Percentiles rank a stretch among this genome's conserved stretches.
Conservation (phyloP, 2,329 filamentous ascomycete species). For the Hymenoscyphus fraxineus region DNA sequence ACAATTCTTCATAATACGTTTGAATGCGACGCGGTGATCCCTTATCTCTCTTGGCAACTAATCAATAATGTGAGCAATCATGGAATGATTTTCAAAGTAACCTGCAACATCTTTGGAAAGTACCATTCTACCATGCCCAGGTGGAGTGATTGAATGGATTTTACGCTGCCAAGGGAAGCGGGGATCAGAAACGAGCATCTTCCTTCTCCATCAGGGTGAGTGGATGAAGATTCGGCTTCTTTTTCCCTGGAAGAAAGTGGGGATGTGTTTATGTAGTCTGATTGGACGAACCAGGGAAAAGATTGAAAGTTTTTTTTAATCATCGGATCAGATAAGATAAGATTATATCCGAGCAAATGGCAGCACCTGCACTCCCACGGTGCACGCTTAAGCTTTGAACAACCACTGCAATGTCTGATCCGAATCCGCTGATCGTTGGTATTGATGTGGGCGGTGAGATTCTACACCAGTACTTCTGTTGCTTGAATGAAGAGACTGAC, state of each 20-base stretch:
- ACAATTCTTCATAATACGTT: too few species aligned
- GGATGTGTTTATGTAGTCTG: background rate
- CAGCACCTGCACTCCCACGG: background rate
- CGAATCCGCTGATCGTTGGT: background rate
- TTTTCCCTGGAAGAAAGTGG: background rate
- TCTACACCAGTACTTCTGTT: background rate
- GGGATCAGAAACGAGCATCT: background rate
- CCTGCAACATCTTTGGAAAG: too few species aligned
- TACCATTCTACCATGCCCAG: too few species aligned
- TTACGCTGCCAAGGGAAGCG: background rate
- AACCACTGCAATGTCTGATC: background rate
- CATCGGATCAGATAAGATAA: constrained; percentile 3
- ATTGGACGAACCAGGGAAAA: background rate
- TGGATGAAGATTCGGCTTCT: background rate
- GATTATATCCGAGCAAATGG: background rate
- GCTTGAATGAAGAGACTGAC: background rate
- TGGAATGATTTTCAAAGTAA: too few species aligned
- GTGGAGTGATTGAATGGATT: background rate
- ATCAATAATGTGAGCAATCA: too few species aligned
- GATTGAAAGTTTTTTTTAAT: background rate
- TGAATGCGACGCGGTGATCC: too few species aligned
- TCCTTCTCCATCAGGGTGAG: background rate
- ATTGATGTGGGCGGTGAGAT: background rate
- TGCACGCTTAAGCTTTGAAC: too few species aligned
- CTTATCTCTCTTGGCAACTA: too few species aligned